Base-by-base conservation (phyloP, 768 basidiomycete species). In the Suillus ampliporus region DNA sequence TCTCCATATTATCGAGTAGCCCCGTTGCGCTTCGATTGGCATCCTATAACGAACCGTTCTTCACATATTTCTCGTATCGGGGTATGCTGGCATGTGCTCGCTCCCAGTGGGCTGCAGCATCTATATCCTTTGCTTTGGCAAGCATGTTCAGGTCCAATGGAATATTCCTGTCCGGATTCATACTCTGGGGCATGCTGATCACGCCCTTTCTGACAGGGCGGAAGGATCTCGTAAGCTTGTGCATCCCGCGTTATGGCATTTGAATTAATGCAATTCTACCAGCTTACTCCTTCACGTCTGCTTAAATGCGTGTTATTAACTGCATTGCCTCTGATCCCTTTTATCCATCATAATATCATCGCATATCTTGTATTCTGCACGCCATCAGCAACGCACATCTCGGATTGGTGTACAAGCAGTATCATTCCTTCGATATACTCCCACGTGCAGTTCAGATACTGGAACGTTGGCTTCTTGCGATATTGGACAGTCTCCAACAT, bases 401-500 rank as follows among this genome's bases (percentile, higher is more conserved):
- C 78, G 10, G 69, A 57, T 5, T 99, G 96, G 96, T 98, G 97
- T 75, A 58, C 72, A 3, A 60, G 21, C 6, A 62, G 72, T 0
- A 44, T 71, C 26, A 69, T 87, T 6, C 94, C 95, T 0, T 85
- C 86, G 15, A 87, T 94, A 60, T 99, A 99, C 74, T 78, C 85
- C 11, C 85, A 93, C 70, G 91, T 91, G 2, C 97, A 99, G 72
- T 77, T 77, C 5, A 80, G 83, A 58, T 98, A 99, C 74, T 99
- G 97, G 97, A 82, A 91, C 71, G 78, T 84, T 48, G 95, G 96
- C 17, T 86, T 96, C 66, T 75, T 99, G 64, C 85, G 81, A 3
- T 99, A 99, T 75, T 99, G 94, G 94, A 89, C 89, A 0, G 64
- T 78, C 26, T 77, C 83, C 35, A 96, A 99, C 75, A 68, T 94